Evolutionary conservation across 2,329 filamentous ascomycete genomes (phyloP).

Genomic region (Dactylellina parvicollis): DNA sequence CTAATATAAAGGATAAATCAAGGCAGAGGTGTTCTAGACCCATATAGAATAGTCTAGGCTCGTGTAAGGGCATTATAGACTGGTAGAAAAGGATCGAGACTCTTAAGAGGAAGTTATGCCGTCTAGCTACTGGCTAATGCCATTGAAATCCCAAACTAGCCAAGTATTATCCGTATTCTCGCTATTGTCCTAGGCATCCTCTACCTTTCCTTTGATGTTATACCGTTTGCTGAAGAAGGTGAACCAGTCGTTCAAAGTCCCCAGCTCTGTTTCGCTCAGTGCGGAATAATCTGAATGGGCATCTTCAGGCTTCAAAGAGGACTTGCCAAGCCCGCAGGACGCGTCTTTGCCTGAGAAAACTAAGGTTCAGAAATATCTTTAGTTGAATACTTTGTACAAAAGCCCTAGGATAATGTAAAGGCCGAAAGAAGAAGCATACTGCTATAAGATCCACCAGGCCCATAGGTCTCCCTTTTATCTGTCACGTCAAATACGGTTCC

Average conservation of each 20-base stretch:
- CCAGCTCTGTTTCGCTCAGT: slow-evolving; percentile 84
- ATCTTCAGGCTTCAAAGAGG: slow-evolving; percentile 85
- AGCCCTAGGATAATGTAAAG: slow-evolving; percentile 7
- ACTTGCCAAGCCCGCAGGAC: slow-evolving; percentile 87
- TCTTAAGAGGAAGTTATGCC: too few species aligned
- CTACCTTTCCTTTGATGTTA: slow-evolving; percentile 76
- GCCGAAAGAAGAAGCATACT: slow-evolving; percentile 67
- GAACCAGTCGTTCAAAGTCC: slow-evolving; percentile 85
- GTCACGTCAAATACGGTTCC: slow-evolving; percentile 95
- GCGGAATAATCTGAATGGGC: slow-evolving; percentile 84
- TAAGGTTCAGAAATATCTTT: slow-evolving; percentile 61
- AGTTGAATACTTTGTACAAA: neutral
- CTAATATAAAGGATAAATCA: too few species aligned
- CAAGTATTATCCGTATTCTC: too few species aligned
- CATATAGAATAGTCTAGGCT: too few species aligned
- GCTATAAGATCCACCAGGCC: slow-evolving; percentile 81
- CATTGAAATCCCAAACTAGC: too few species aligned
- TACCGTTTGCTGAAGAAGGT: slow-evolving; percentile 98
- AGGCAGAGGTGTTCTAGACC: too few species aligned
- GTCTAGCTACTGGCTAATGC: too few species aligned
- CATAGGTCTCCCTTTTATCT: slow-evolving; percentile 78
- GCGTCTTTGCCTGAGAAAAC: slow-evolving; percentile 97
- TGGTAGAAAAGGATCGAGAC: too few species aligned
- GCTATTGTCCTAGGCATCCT: slow-evolving; percentile 4
- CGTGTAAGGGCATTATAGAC: too few species aligned